Evolutionary conservation across 768 basidiomycete genomes (phyloP), one percentile per base, ranked within the genome.

Genomic region (Mycena vulgaris): DNA sequence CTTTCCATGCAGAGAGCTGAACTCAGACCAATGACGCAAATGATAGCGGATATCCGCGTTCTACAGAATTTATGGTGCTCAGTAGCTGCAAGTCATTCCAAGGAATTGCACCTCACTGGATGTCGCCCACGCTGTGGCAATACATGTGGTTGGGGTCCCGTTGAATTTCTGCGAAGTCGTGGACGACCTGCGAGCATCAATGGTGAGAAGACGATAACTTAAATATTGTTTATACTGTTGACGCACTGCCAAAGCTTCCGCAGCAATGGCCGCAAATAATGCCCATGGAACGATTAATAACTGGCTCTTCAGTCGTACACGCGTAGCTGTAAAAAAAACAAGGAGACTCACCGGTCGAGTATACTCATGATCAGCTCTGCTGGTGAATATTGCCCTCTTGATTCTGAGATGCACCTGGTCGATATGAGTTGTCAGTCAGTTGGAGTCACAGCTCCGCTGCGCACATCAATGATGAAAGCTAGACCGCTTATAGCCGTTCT

Each of bases 391-490:
- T 9, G 53, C 45, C 3, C 35, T 49, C 13, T 19, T 57, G 0
- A 69, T 39, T 31, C 47, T 57, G 55, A 69, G 47, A 48, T 63
- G 61, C 0, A 25, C 27, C 68, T 69, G 27, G 31, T 14, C 1
- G 30, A 2, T 5, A n/a, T 33, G 45, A 28, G 13, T 23, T 17
- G 10, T 11, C 37, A 5, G 17, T 40, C 27, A 10, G 21, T 21
- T 19, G 21, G 1, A n/a, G 16, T 8, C 14, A 30, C 23, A 30
- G 25, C 2, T 33, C n/a, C n/a, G n/a, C n/a, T n/a, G n/a, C n/a
- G n/a, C n/a, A 68, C 67, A 40, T 68, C 67, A 31, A 63, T 9
- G 14, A 68, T 61, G 19, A 68, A 63, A 23, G 67, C 59, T 0
- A 68, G 27, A 10, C 67, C 67, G 7, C 47, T 68, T 25, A 51